Conservation (phyloP, 306 rosid species). For the Pyrus bretschneideri region DNA sequence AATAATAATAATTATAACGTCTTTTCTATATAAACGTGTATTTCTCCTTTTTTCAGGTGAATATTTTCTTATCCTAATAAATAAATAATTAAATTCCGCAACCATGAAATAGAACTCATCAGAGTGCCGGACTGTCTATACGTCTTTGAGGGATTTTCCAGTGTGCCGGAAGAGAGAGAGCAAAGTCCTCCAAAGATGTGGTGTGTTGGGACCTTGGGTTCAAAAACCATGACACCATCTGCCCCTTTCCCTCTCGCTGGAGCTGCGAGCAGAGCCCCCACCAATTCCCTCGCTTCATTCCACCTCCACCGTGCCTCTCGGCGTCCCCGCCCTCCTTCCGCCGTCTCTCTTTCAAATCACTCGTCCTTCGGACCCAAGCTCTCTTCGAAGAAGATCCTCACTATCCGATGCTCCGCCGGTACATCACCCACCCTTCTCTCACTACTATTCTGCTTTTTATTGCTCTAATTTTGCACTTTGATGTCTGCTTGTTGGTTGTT, state of each 20-base stretch:
- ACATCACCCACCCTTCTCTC: background rate
- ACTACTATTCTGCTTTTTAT: background rate
- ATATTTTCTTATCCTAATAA: background rate
- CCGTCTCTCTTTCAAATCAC: slow-evolving; percentile 10
- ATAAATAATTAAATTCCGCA: background rate
- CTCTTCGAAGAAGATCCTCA: slow-evolving; percentile 11
- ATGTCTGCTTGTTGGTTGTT: background rate
- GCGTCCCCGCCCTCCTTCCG: slow-evolving; percentile 18
- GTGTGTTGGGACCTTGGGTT: slow-evolving; percentile 30
- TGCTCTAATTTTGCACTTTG: background rate
- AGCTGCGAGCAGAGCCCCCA: slow-evolving; percentile 13
- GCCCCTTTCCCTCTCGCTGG: background rate
- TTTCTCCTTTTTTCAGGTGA: background rate
- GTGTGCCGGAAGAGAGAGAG: background rate
- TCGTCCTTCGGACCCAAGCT: slow-evolving; percentile 23
- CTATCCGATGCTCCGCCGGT: slow-evolving; percentile 75
- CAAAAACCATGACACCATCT: slow-evolving; percentile 13
- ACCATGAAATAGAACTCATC: background rate
- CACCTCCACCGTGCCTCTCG: slow-evolving; percentile 18
- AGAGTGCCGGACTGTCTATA: too few species aligned
- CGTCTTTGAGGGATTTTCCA: background rate
- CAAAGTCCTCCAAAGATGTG: slow-evolving; percentile 20
- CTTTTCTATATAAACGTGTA: too few species aligned
- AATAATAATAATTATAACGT: too few species aligned
- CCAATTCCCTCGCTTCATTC: background rate